A percentile compares a stretch with the other conserved stretches of the same genome.
phyloP scores from a whole-genome alignment of 2,329 filamentous ascomycete species.

The Didymella sp. region DNA sequence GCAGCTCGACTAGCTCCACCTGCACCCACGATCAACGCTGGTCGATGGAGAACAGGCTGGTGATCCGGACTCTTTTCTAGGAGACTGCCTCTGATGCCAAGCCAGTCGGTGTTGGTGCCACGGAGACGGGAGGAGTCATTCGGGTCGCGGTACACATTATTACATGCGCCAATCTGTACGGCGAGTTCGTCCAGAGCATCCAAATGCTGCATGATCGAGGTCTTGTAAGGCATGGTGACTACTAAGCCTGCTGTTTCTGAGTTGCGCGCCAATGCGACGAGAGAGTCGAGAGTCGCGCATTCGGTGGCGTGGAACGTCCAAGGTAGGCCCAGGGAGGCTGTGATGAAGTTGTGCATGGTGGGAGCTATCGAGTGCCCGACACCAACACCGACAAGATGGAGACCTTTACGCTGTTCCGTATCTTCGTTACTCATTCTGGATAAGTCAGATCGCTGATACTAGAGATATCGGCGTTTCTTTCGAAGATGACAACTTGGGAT shows the following conservation, averaged over 20 bases:
- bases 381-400: constrained; percentile 11
- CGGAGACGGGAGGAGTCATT: not conserved
- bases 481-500: not conserved
- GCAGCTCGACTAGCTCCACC: constrained; percentile 16
- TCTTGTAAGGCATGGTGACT: constrained; percentile 18
- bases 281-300: constrained; percentile 5
- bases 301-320: constrained; percentile 15
- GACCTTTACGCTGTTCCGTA: not conserved
- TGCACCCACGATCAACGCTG: constrained; percentile 14
- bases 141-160: constrained; percentile 11
- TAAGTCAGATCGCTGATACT: not conserved
- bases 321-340: constrained; percentile 3
- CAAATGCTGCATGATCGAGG: constrained; percentile 8
- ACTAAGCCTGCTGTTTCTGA: constrained; percentile 10
- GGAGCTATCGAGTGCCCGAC: constrained; percentile 16
- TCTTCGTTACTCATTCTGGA: not conserved
- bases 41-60: not conserved
- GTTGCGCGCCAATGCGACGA: constrained; percentile 3
- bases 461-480: not conserved
- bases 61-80: constrained; percentile 9
- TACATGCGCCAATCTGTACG: constrained; percentile 10
- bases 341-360: constrained; percentile 15
- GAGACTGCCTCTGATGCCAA: constrained; percentile 12
- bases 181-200: constrained; percentile 11
- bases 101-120: constrained; percentile 16